Evolutionary conservation across 257 asterid genomes (phyloP).

Genomic region (Solanum lycopersicoides): DNA sequence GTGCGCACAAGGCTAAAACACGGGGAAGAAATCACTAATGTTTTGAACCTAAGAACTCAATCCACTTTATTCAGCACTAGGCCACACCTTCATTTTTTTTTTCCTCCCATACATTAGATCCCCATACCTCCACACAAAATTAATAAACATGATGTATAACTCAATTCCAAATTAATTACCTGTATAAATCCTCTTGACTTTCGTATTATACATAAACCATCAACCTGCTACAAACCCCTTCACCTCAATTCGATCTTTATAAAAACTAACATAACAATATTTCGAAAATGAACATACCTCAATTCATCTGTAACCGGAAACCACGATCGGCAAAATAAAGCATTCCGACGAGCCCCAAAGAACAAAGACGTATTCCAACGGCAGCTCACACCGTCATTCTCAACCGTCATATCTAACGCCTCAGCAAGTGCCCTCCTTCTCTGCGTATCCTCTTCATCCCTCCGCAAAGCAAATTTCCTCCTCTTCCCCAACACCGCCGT

Average conservation of each 20-base stretch:
- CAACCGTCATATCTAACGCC: constrained; percentile 54
- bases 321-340: constrained; percentile 95
- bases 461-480: constrained; percentile 44
- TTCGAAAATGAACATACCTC: constrained; percentile 23
- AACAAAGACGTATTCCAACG: constrained; percentile 72
- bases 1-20: neutral
- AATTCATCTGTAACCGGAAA: constrained; percentile 64
- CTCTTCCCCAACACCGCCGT: constrained; percentile 27
- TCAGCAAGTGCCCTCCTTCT: constrained; percentile 93
- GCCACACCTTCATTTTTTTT: neutral
- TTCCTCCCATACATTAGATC: neutral
- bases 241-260: neutral
- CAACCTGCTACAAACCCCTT: neutral
- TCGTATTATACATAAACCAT: neutral
- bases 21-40: neutral
- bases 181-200: neutral
- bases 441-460: constrained; percentile 92
- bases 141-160: neutral
- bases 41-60: neutral
- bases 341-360: constrained; percentile 60
- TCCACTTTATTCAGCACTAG: neutral
- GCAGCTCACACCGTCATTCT: constrained; percentile 21
- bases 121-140: neutral
- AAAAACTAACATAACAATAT: neutral
- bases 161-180: neutral